Conservation (phyloP, 176 grass and related monocot species). For the Bothriochloa decipiens region DNA sequence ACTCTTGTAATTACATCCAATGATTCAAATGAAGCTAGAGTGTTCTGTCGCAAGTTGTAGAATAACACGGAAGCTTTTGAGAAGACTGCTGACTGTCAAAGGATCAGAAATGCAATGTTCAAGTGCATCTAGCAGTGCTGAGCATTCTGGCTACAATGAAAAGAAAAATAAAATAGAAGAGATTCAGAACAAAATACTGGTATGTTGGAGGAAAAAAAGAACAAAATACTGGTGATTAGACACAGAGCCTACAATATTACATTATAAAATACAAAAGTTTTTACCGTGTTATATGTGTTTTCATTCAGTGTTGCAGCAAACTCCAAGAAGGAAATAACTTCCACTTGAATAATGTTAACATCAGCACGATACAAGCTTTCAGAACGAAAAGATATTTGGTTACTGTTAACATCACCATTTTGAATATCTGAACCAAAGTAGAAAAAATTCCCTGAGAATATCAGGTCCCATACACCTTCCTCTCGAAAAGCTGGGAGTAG, state of each 20-base stretch:
- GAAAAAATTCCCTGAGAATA: conserved; percentile 90
- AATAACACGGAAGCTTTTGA: conserved; percentile 85
- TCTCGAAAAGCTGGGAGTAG: conserved; percentile 74
- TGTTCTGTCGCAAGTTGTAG: conserved; percentile 79
- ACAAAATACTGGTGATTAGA: conserved; percentile 13
- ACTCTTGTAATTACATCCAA: conserved; percentile 70
- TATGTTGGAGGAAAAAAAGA: background rate
- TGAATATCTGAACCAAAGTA: conserved; percentile 55
- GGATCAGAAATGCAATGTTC: conserved; percentile 68
- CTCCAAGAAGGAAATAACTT: conserved; percentile 98
- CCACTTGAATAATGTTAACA: conserved; percentile 79
- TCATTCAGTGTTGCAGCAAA: conserved; percentile 75
- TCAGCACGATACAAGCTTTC: conserved; percentile 46
- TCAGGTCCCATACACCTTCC: conserved; percentile 85
- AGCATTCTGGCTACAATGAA: conserved; percentile 88
- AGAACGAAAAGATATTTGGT: conserved; percentile 24
- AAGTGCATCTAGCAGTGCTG: conserved; percentile 63
- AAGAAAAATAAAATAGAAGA: conserved; percentile 28
- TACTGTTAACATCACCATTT: conserved; percentile 36
- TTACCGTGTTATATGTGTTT: conserved; percentile 89
- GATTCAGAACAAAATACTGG: conserved; percentile 2
- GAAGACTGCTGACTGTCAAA: conserved; percentile 60
- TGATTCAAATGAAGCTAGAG: conserved; percentile 72
- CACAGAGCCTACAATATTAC: conserved; percentile 24
- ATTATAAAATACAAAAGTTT: conserved; percentile 35